phyloP scores from a whole-genome alignment of 257 asterid genomes.

The Gardenia jasminoides region DNA sequence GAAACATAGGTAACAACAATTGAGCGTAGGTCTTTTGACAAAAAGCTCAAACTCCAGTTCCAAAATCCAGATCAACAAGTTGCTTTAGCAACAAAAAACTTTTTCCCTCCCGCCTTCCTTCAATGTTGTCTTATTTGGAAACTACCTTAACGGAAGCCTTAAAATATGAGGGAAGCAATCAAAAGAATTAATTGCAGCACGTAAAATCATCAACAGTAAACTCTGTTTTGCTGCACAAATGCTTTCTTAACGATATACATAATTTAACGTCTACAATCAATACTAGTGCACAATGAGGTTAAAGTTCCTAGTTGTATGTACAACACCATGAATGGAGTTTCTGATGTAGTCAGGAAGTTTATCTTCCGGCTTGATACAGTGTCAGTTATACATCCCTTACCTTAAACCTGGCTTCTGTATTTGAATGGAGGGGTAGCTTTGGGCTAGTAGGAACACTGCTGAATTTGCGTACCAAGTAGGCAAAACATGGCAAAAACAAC shows the following conservation, averaged over 20 bases:
- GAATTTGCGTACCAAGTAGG: constrained; percentile 63
- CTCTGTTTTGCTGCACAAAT: not conserved
- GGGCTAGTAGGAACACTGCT: constrained; percentile 58
- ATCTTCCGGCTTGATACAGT: not conserved
- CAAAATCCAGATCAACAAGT: too few species aligned
- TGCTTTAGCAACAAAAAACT: too few species aligned
- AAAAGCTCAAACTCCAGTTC: too few species aligned
- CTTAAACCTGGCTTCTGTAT: constrained; percentile 63
- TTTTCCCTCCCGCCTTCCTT: not conserved
- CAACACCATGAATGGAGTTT: not conserved
- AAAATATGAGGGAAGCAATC: not conserved
- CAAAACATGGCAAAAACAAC: constrained; percentile 65
- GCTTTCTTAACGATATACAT: not conserved
- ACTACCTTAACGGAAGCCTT: too few species aligned
- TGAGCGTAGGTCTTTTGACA: too few species aligned
- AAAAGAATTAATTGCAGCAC: not conserved
- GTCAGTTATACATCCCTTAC: constrained; percentile 65
- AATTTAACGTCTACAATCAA: not conserved
- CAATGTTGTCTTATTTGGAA: not conserved
- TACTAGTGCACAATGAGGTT: not conserved
- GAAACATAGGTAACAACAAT: too few species aligned
- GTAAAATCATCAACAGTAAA: not conserved
- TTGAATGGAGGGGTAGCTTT: constrained; percentile 41
- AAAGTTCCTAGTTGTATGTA: constrained; percentile 5
- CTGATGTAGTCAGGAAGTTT: not conserved